A percentile compares a stretch with the other conserved stretches of the same genome.
Evolutionary conservation across 2,329 filamentous ascomycete species (phyloP).

Genomic region (Verruconis gallopava): DNA sequence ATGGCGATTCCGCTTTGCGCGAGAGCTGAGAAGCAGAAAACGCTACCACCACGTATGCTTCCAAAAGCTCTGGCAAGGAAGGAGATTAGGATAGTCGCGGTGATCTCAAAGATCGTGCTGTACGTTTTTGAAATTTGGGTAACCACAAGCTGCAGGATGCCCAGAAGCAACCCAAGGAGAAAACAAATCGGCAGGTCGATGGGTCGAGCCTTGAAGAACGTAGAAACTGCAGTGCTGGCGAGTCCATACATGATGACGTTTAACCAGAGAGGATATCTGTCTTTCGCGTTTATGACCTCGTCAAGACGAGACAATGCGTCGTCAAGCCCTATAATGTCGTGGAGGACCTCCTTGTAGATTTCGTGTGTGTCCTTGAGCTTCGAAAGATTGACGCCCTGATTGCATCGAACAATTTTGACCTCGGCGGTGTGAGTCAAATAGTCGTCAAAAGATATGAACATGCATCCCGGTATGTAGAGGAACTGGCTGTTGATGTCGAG

Average conservation of each 20-base stretch:
- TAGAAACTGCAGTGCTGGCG: conserved; percentile 62
- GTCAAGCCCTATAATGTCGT: conserved; percentile 60
- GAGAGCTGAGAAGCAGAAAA: conserved; percentile 39
- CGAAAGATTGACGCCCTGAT: conserved; percentile 59
- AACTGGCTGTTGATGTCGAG: conserved; percentile 84
- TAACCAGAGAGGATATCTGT: conserved; percentile 37
- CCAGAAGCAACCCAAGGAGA: conserved; percentile 60
- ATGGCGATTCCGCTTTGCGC: conserved; percentile 37
- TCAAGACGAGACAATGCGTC: conserved; percentile 53
- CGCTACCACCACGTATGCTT: conserved; percentile 23
- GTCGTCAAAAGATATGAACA: conserved; percentile 88
- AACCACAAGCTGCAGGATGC: conserved; percentile 59
- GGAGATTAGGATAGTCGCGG: conserved; percentile 35
- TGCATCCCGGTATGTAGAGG: conserved; percentile 79
- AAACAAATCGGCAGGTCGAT: conserved; percentile 72
- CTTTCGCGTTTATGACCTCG: conserved; percentile 44
- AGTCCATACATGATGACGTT: conserved; percentile 58
- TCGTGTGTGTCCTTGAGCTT: conserved; percentile 62
- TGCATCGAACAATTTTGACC: conserved; percentile 58
- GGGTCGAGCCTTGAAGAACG: conserved; percentile 64
- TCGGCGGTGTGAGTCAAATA: conserved; percentile 59
- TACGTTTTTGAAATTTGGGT: conserved; percentile 63
- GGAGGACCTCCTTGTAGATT: conserved; percentile 69
- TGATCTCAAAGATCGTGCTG: conserved; percentile 38
- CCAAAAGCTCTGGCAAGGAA: conserved; percentile 37